Conservation (phyloP, 148 eudicot genomes). For the Selenicereus undatus region DNA sequence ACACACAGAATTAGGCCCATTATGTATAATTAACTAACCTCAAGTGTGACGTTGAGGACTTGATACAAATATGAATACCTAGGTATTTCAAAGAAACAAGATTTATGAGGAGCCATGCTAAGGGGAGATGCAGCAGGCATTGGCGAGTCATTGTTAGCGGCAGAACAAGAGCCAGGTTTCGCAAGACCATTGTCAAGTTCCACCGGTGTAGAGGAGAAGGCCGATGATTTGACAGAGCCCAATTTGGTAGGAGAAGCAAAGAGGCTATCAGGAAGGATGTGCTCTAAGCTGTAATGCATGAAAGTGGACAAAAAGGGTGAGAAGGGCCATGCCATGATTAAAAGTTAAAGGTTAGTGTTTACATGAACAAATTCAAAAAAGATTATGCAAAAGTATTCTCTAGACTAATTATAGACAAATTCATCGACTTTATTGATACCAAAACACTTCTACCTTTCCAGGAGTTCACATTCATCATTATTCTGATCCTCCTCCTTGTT, state of each 20-base stretch:
- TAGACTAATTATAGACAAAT: not conserved
- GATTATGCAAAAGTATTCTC: not conserved
- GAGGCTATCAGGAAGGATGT: conserved; percentile 75
- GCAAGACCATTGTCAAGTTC: conserved; percentile 31
- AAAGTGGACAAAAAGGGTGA: not conserved
- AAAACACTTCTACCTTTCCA: conserved; percentile 44
- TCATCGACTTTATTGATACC: not conserved
- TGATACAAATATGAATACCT: conserved; percentile 39
- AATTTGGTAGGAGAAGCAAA: conserved; percentile 78
- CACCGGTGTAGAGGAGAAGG: conserved; percentile 31
- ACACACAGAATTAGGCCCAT: conserved; percentile 6
- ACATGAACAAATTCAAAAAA: not conserved
- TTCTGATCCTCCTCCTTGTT: conserved; percentile 27
- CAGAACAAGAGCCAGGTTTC: conserved; percentile 23
- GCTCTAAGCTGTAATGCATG: conserved; percentile 60
- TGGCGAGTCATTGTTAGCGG: conserved; percentile 34
- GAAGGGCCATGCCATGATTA: conserved; percentile 9
- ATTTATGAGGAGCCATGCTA: conserved; percentile 40
- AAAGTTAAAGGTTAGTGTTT: not conserved
- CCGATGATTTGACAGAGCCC: conserved; percentile 34
- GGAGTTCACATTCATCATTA: conserved; percentile 39
- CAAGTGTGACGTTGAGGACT: not conserved
- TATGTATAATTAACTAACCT: not conserved
- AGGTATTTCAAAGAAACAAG: conserved; percentile 59
- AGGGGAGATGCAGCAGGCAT: conserved; percentile 34